Evolutionary conservation across 177 flowering plant species (phyloP).

Genomic region (Telopea speciosissima): DNA sequence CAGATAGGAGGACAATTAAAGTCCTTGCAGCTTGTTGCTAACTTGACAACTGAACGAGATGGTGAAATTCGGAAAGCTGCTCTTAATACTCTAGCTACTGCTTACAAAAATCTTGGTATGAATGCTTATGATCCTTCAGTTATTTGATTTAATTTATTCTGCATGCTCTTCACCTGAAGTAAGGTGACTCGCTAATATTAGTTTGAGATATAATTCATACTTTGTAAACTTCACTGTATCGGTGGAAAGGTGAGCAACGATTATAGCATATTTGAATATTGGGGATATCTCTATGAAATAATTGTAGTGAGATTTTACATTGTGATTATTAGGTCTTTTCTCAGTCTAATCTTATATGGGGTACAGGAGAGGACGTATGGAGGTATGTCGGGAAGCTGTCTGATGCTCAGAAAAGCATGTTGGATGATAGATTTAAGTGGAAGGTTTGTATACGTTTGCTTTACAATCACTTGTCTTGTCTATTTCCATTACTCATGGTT

Average conservation of each 20-base stretch:
- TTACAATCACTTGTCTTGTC: neutral
- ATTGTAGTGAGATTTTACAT: neutral
- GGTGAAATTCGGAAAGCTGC: constrained; percentile 98
- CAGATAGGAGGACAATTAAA: constrained; percentile 87
- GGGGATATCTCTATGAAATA: neutral
- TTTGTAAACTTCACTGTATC: neutral
- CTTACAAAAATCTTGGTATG: constrained; percentile 89
- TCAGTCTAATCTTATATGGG: neutral
- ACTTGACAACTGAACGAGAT: constrained; percentile 93
- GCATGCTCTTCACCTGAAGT: neutral
- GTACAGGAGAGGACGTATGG: constrained; percentile 93
- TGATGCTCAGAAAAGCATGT: constrained; percentile 97
- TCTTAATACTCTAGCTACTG: constrained; percentile 77
- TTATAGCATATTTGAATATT: neutral
- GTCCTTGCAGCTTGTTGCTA: constrained; percentile 88
- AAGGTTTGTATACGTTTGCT: constrained; percentile 46
- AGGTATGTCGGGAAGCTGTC: constrained; percentile 89
- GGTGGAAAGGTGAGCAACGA: neutral
- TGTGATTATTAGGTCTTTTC: neutral
- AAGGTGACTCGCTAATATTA: neutral
- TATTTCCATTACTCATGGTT: constrained; percentile 1
- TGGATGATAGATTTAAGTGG: constrained; percentile 98
- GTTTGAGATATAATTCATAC: neutral
- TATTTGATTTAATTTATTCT: neutral
- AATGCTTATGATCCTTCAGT: neutral